A percentile compares a stretch with the other conserved stretches of the same genome.
phyloP scores from a whole-genome alignment of 495 filamentous ascomycete species.

The Sabuloglossum arenarium region DNA sequence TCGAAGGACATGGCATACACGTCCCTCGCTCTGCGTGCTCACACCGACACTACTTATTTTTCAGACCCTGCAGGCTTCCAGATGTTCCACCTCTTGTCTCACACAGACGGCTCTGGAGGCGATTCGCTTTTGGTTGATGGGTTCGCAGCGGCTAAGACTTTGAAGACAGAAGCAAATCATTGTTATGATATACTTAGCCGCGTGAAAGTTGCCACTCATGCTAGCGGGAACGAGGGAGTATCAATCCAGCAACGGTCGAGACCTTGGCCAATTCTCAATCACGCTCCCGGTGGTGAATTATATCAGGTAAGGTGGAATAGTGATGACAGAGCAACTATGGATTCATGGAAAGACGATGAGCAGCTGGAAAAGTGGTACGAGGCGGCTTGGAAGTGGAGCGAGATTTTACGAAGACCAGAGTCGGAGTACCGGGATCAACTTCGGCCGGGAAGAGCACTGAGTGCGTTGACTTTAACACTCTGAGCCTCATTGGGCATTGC shows the following conservation, averaged over 20 bases:
- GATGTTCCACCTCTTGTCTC: constrained; percentile 72
- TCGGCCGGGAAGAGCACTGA: constrained; percentile 52
- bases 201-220: constrained; percentile 44
- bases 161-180: constrained; percentile 25
- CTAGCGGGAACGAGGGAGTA: constrained; percentile 66
- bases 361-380: constrained; percentile 44
- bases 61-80: constrained; percentile 77
- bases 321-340: constrained; percentile 52
- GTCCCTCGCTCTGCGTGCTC: constrained; percentile 46
- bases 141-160: constrained; percentile 40
- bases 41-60: constrained; percentile 93
- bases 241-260: constrained; percentile 49
- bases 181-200: constrained; percentile 30
- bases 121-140: constrained; percentile 65
- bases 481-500: not conserved
- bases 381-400: constrained; percentile 45
- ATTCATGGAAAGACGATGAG: constrained; percentile 18
- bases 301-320: constrained; percentile 79
- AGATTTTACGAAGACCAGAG: constrained; percentile 30
- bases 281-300: constrained; percentile 24
- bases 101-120: constrained; percentile 45
- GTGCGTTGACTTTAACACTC: constrained; percentile 23
- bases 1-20: constrained; percentile 92
- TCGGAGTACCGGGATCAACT: constrained; percentile 57
- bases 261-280: constrained; percentile 46